Evolutionary conservation across 352 stramenopile genomes (phyloP).

Genomic region (Phytophthora vignae): DNA sequence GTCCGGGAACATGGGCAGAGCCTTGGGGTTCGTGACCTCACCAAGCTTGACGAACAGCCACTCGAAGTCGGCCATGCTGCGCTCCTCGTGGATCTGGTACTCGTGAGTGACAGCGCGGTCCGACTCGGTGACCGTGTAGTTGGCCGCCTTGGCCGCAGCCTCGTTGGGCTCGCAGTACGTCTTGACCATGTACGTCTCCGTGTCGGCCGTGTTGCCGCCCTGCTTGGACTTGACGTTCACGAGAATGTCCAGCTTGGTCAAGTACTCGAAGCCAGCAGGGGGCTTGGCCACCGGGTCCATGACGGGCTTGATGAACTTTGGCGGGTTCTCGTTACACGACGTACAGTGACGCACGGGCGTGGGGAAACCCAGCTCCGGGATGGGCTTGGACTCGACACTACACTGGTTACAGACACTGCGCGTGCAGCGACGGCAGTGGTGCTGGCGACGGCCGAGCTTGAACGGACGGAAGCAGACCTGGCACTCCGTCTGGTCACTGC

Average conservation of each 20-base stretch:
- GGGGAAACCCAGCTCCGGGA: constrained; percentile 83
- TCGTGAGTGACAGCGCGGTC: constrained; percentile 82
- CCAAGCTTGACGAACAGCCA: constrained; percentile 83
- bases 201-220: constrained; percentile 50
- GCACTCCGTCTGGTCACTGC: constrained; percentile 88
- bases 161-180: constrained; percentile 84
- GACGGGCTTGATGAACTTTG: constrained; percentile 81
- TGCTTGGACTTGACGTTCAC: constrained; percentile 58
- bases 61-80: constrained; percentile 84
- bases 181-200: constrained; percentile 78
- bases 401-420: constrained; percentile 88
- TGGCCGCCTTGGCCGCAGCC: constrained; percentile 55
- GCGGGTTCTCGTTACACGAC: constrained; percentile 79
- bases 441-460: constrained; percentile 82
- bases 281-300: constrained; percentile 83
- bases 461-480: constrained; percentile 91
- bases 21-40: constrained; percentile 83
- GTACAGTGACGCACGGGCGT: constrained; percentile 84
- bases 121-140: constrained; percentile 60
- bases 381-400: constrained; percentile 84
- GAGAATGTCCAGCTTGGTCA: constrained; percentile 86
- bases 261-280: constrained; percentile 84
- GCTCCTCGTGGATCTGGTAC: constrained; percentile 76
- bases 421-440: constrained; percentile 88
- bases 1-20: constrained; percentile 82